Evolutionary conservation across 306 rosid genomes (phyloP).

Genomic region (Betula pendula): DNA sequence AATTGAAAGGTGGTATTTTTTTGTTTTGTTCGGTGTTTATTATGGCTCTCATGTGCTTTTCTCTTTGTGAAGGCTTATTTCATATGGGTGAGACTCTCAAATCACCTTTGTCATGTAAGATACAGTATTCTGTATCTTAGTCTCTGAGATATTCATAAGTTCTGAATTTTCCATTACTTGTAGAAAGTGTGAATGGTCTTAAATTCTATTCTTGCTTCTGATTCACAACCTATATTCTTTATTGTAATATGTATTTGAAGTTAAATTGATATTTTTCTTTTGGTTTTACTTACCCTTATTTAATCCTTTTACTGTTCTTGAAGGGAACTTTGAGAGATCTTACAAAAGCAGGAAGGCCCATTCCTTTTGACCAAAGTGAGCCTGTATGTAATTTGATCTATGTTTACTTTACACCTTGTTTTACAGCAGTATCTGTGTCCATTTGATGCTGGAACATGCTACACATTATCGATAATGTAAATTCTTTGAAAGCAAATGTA

Average conservation of each 20-base stretch:
- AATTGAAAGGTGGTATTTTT: background rate
- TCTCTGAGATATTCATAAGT: background rate
- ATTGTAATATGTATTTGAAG: background rate
- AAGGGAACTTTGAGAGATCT: conserved; percentile 86
- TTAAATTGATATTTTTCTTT: conserved; percentile 15
- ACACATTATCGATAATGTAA: background rate
- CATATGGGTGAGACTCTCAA: background rate
- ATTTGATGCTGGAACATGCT: background rate
- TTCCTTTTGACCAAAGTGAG: conserved; percentile 53
- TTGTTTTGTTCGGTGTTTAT: background rate
- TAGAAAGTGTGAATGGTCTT: background rate
- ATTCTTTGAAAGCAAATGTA: conserved; percentile 1
- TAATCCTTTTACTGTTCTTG: conserved; percentile 27
- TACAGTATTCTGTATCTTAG: background rate
- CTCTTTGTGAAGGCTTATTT: background rate
- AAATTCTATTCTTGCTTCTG: background rate
- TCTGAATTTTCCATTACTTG: background rate
- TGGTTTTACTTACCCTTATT: conserved; percentile 27
- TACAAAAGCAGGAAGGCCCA: conserved; percentile 52
- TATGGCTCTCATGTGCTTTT: background rate
- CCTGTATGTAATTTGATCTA: conserved; percentile 38
- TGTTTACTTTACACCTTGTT: background rate
- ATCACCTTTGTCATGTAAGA: background rate
- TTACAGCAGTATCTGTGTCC: background rate
- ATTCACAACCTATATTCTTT: background rate